Evolutionary conservation across 192 early-diverging fungal species (phyloP), one percentile per base, ranked within the genome.

Genomic region (Umbelopsis sp.): DNA sequence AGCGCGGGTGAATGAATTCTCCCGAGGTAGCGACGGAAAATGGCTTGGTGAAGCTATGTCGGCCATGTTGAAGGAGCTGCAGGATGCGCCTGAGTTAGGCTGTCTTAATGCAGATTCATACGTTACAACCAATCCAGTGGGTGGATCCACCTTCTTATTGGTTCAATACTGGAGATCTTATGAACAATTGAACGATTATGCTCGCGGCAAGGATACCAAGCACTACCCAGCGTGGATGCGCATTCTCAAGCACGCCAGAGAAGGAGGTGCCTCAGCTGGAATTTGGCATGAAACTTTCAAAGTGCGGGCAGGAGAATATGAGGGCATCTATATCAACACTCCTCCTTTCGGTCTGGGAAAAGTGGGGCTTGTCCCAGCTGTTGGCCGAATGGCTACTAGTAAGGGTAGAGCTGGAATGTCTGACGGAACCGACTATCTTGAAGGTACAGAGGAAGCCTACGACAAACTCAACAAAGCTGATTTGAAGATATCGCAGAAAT

Each of bases 161-260:
- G 55, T 61, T 27, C 55, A 61, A 61, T 61, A 61, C 13, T 61
- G 55, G 55, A 33, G 55, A 61, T 61, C 55, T 4, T 61, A 61
- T 16, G 55, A 61, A 0, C 55, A 35, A n/a, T 12, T 61, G 27
- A 18, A 16, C 16, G 15, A 61, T 12, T 61, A 61, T 16, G 25
- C 55, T 35, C 55, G 55, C 4, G 55, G 55, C 2, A 22, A 61
- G 33, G 27, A 61, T 13, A 11, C 16, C 0, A 37, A 61, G 27
- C 55, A 61, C 55, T 61, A 61, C 33, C 55, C 55, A 2, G 55
- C 55, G 16, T 61, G 55, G 55, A 61, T 61, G 55, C 55, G 55
- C 11, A 16, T 61, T 2, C 1, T 61, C 13, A 61, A 61, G 55
- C 27, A 61, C 8, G 21, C 55, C 33, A 61, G 33, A n/a, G 4